Evolutionary conservation across 495 filamentous ascomycete species (phyloP).

Genomic region (Xylaria grammica): DNA sequence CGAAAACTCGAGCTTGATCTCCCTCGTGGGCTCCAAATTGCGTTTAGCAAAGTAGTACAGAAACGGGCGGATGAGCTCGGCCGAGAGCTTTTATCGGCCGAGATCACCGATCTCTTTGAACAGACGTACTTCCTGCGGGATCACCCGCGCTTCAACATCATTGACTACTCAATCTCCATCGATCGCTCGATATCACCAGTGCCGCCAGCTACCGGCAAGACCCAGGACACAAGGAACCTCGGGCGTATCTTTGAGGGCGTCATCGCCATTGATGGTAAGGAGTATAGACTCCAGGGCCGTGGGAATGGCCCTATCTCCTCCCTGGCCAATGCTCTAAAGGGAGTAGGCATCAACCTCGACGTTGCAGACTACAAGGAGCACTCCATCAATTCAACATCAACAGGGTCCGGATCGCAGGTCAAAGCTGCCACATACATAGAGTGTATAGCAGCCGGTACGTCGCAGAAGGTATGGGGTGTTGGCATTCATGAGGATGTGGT

Average conservation of each 20-base stretch:
- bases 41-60: conserved; percentile 89
- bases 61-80: conserved; percentile 71
- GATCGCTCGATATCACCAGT: conserved; percentile 82
- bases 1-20: conserved; percentile 88
- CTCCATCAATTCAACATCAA: conserved; percentile 58
- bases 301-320: conserved; percentile 92
- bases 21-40: conserved; percentile 89
- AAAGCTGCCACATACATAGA: conserved; percentile 96
- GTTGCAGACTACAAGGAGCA: conserved; percentile 97
- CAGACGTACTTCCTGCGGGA: conserved; percentile 80
- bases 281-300: conserved; percentile 77
- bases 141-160: conserved; percentile 81
- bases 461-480: conserved; percentile 88
- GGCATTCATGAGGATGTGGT: conserved; percentile 95
- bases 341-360: conserved; percentile 87
- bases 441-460: conserved; percentile 73
- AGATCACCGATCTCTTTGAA: conserved; percentile 88
- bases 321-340: conserved; percentile 78
- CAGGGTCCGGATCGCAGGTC: conserved; percentile 72
- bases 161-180: conserved; percentile 91
- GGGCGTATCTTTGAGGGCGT: conserved; percentile 87
- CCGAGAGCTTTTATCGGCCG: conserved; percentile 79
- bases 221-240: conserved; percentile 74
- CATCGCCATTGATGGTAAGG: conserved; percentile 78
- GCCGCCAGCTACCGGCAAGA: conserved; percentile 69